Evolutionary conservation across 768 basidiomycete species (phyloP).

Genomic region (Pleurotus citrinopileatus): DNA sequence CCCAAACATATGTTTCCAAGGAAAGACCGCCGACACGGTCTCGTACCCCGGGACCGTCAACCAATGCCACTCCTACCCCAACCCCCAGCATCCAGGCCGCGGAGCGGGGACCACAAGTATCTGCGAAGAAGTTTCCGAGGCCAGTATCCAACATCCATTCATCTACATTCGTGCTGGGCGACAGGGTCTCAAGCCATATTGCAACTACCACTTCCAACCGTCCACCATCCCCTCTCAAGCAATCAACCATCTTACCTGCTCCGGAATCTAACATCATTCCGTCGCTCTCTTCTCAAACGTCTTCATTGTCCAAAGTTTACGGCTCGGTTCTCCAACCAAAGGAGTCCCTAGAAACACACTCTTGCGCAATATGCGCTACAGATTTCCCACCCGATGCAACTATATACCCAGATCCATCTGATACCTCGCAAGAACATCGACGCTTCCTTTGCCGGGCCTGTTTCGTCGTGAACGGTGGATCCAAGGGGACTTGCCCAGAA

Average conservation of each 20-base stretch:
- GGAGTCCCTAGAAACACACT: slow-evolving; percentile 66
- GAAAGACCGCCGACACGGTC: slow-evolving; percentile 45
- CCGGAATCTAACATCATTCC: slow-evolving; percentile 62
- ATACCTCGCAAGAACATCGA: slow-evolving; percentile 28
- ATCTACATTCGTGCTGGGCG: slow-evolving; percentile 32
- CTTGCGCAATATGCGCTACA: slow-evolving; percentile 62
- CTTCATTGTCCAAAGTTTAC: slow-evolving; percentile 77
- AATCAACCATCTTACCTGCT: slow-evolving; percentile 42
- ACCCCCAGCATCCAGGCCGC: slow-evolving; percentile 13
- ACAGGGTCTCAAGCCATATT: slow-evolving; percentile 58
- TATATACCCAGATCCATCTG: slow-evolving; percentile 74
- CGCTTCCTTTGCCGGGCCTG: slow-evolving; percentile 76
- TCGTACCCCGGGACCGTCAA: slow-evolving; percentile 19
- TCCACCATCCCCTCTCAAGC: slow-evolving; percentile 59
- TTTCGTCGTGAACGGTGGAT: slow-evolving; percentile 70
- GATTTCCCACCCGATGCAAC: slow-evolving; percentile 80
- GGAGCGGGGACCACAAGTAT: slow-evolving; percentile 19
- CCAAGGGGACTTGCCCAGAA: slow-evolving; percentile 67
- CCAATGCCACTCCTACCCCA: slow-evolving; percentile 11
- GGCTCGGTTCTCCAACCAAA: slow-evolving; percentile 81
- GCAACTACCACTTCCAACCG: slow-evolving; percentile 45
- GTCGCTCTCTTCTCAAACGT: slow-evolving; percentile 45
- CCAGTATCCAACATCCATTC: slow-evolving; percentile 33
- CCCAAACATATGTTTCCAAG: slow-evolving; percentile 68
- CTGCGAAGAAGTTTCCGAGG: slow-evolving; percentile 46